Evolutionary conservation across 2,329 filamentous ascomycete species (phyloP).

Genomic region (Xylaria arbuscula): DNA sequence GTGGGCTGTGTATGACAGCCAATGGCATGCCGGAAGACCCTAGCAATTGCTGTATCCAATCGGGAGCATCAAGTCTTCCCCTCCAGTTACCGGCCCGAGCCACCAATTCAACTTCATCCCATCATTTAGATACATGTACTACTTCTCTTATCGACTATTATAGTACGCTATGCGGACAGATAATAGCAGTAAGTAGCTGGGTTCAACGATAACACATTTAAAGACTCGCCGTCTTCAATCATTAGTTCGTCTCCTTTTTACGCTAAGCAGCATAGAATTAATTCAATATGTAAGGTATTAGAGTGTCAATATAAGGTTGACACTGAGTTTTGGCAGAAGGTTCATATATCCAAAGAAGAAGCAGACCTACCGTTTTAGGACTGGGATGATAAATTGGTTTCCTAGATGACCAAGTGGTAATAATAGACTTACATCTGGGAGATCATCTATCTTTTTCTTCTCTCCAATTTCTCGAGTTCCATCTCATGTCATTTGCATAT

Average conservation of each 20-base stretch:
- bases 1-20: constrained; percentile 29
- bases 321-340: too few species aligned
- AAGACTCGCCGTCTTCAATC: not conserved
- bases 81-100: constrained; percentile 1
- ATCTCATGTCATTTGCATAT: too few species aligned
- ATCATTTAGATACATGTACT: constrained; percentile 1
- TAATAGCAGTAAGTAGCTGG: not conserved
- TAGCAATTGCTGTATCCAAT: constrained; percentile 18
- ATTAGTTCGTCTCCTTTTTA: not conserved
- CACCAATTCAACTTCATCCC: constrained; percentile 28
- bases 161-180: not conserved
- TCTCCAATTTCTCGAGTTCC: too few species aligned
- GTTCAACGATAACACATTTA: not conserved
- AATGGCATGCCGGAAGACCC: constrained; percentile 17
- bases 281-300: too few species aligned
- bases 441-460: too few species aligned
- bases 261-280: not conserved
- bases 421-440: too few species aligned
- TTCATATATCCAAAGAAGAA: too few species aligned
- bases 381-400: too few species aligned
- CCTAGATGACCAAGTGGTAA: too few species aligned
- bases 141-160: not conserved
- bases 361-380: too few species aligned
- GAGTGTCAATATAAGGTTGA: too few species aligned
- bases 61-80: constrained; percentile 1